These are phyloP conservation scores for Tolypocladium tropicale DNA, from an alignment of 2,329 filamentous ascomycete genomes.

Conservation along the genomic window DNA sequence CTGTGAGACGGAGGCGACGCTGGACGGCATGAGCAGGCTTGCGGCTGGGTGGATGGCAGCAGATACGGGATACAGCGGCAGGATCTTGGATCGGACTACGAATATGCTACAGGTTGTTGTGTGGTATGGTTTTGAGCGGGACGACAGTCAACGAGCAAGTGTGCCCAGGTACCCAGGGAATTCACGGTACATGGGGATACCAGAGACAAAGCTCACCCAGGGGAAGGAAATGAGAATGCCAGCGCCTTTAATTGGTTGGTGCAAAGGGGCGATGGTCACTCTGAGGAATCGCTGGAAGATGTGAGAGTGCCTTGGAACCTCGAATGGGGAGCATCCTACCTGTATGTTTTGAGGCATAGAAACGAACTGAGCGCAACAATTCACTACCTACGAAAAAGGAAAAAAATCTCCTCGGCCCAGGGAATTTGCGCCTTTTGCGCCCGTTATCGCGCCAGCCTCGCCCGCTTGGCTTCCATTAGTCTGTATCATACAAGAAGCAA, in stretches of 20 bases:
- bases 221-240: no score
- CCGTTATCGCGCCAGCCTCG: background rate
- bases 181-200: background rate
- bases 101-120: background rate
- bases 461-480: background rate
- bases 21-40: conserved; percentile 2
- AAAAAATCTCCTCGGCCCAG: background rate
- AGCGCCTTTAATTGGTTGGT: no score
- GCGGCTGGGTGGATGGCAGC: background rate
- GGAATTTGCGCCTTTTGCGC: background rate
- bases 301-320: background rate
- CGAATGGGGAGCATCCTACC: background rate
- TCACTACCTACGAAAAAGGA: background rate
- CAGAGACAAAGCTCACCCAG: no score
- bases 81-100: background rate
- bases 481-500: background rate
- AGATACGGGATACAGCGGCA: background rate
- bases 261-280: background rate
- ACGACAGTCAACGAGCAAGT: background rate
- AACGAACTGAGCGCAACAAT: background rate
- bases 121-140: background rate
- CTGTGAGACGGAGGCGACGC: conserved; percentile 18
- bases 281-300: background rate
- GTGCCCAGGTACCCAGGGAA: background rate
- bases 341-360: background rate